Percentiles rank a stretch among this genome's conserved stretches.
Evolutionary conservation across 2,329 filamentous ascomycete species (phyloP).

Genomic region (Xylaria sp.): DNA sequence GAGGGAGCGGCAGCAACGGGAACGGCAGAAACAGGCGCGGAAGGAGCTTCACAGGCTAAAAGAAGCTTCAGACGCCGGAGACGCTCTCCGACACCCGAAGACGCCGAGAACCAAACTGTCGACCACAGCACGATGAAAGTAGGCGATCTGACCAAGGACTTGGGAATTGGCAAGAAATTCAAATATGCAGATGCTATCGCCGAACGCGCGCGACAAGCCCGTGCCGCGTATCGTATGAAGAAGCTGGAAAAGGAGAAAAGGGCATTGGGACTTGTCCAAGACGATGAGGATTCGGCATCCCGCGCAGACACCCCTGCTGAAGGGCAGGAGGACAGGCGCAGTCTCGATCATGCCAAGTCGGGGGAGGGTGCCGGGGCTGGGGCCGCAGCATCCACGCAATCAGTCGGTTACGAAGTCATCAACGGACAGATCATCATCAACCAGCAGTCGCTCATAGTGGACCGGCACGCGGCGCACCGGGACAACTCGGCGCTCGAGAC

Average conservation of each 20-base stretch:
- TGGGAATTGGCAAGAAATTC: constrained; percentile 74
- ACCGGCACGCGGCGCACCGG: constrained; percentile 63
- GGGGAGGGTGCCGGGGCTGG: constrained; percentile 31
- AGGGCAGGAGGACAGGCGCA: constrained; percentile 26
- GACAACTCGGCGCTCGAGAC: constrained; percentile 57
- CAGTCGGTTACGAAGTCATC: constrained; percentile 55
- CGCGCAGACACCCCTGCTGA: constrained; percentile 25
- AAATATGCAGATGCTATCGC: constrained; percentile 74
- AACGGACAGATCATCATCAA: constrained; percentile 75
- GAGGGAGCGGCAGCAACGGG: constrained; percentile 15
- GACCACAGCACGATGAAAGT: constrained; percentile 71
- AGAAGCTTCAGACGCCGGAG: constrained; percentile 33
- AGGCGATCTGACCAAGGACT: constrained; percentile 70
- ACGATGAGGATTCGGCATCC: constrained; percentile 21
- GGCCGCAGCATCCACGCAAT: constrained; percentile 30
- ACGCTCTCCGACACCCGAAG: constrained; percentile 62
- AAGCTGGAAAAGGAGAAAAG: constrained; percentile 43
- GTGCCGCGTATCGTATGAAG: constrained; percentile 41
- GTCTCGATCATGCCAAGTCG: constrained; percentile 23
- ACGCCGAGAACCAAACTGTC: constrained; percentile 64
- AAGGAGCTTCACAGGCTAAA: constrained; percentile 27
- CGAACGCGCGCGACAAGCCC: constrained; percentile 59
- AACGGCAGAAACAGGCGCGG: constrained; percentile 23
- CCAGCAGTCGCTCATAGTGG: constrained; percentile 67
- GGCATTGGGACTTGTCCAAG: constrained; percentile 29